Percentiles rank a stretch among this genome's conserved stretches.
These are phyloP conservation scores for Aspergillus jensenii DNA, from an alignment of 2,329 filamentous ascomycete genomes.

Conservation along the genomic window DNA sequence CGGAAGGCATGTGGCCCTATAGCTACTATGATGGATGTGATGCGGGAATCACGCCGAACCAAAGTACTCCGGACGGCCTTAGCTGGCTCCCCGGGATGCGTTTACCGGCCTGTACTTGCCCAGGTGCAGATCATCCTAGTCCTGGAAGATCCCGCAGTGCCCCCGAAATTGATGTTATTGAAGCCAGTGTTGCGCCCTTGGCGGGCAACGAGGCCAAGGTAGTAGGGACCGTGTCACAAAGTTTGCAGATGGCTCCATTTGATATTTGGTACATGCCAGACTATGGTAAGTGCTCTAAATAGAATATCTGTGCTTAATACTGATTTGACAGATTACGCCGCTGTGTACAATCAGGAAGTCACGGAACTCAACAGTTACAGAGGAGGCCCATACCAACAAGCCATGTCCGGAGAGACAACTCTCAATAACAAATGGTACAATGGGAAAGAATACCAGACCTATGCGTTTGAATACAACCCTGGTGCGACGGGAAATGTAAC, in stretches of 20 bases:
- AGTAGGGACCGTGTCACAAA: conserved; percentile 65
- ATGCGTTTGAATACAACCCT: conserved; percentile 63
- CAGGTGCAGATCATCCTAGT: conserved; percentile 63
- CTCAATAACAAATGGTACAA: conserved; percentile 68
- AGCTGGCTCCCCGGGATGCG: conserved; percentile 69
- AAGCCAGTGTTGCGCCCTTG: conserved; percentile 61
- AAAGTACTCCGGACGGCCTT: conserved; percentile 66
- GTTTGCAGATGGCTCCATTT: conserved; percentile 67
- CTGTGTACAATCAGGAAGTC: conserved; percentile 61
- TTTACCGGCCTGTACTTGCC: conserved; percentile 67
- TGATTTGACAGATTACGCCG: conserved; percentile 53
- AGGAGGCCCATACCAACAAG: conserved; percentile 63
- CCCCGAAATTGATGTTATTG: conserved; percentile 71
- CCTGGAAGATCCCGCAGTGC: conserved; percentile 65
- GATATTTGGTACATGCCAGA: conserved; percentile 69
- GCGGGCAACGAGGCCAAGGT: conserved; percentile 49
- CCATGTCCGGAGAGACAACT: conserved; percentile 60
- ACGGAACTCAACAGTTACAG: conserved; percentile 61
- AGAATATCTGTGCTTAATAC: background rate
- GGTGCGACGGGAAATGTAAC: conserved; percentile 61
- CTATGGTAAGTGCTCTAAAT: conserved; percentile 40
- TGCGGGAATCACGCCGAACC: conserved; percentile 69
- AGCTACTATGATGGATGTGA: conserved; percentile 70
- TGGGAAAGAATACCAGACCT: conserved; percentile 62
- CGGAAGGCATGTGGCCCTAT: conserved; percentile 73